These are phyloP conservation scores for Casuarina cunninghamiana DNA, from an alignment of 306 rosid species.

Conservation along the genomic window DNA sequence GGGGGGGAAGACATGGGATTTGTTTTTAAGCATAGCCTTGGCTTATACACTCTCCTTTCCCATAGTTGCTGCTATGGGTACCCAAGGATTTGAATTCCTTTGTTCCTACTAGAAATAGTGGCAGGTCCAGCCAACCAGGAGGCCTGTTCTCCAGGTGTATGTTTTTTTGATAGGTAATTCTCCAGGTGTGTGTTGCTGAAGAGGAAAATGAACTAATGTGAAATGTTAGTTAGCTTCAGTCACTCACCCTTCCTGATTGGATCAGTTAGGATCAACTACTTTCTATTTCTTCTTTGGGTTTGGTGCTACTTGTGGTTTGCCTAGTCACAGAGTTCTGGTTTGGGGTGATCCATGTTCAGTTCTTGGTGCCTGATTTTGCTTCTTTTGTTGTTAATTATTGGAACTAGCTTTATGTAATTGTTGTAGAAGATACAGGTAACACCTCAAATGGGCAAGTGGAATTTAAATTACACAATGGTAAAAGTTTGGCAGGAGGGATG, in stretches of 20 bases:
- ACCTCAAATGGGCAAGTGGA: not conserved
- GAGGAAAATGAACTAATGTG: not conserved
- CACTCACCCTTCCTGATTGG: not conserved
- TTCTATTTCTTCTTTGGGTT: not conserved
- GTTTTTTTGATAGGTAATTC: not conserved
- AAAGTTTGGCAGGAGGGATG: not conserved
- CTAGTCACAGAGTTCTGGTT: not conserved
- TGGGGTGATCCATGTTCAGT: not conserved
- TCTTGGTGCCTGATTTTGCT: not conserved
- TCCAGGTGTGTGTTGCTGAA: not conserved
- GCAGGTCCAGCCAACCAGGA: not conserved
- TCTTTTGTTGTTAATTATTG: not conserved
- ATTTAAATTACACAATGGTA: not conserved
- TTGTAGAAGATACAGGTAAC: not conserved
- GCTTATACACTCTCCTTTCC: not conserved
- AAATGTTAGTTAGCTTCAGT: not conserved
- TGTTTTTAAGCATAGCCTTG: not conserved
- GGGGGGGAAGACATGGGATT: not conserved
- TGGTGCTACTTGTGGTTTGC: not conserved
- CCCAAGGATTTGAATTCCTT: constrained; percentile 1
- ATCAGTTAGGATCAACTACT: not conserved
- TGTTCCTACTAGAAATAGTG: not conserved
- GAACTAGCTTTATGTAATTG: not conserved
- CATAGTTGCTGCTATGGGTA: not conserved
- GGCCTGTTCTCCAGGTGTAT: not conserved